Conservation (phyloP, 2,329 filamentous ascomycete species). For the Bisporella sp. region DNA sequence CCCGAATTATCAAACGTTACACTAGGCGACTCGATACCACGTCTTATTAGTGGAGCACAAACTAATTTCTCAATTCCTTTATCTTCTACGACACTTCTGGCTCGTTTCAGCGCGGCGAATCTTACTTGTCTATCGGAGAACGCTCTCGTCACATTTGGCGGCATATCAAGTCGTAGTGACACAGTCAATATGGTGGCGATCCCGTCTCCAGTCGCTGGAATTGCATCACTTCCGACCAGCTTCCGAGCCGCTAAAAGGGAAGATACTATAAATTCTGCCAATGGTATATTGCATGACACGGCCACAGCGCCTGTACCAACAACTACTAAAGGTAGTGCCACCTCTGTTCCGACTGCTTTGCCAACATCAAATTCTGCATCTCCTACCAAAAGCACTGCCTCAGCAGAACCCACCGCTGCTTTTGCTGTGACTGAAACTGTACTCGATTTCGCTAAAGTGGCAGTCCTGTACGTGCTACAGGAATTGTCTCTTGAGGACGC, state of each 20-base stretch:
- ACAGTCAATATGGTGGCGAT: constrained; percentile 6
- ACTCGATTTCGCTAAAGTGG: constrained; percentile 57
- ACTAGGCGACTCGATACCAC: constrained; percentile 70
- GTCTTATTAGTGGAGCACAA: constrained; percentile 58
- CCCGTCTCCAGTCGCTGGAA: neutral
- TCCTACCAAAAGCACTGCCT: constrained; percentile 6
- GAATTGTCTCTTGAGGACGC: constrained; percentile 43
- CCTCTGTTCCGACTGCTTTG: constrained; percentile 7
- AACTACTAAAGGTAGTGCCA: neutral
- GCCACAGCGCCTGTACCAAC: neutral
- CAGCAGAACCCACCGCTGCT: constrained; percentile 11
- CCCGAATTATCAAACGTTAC: constrained; percentile 57
- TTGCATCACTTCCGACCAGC: neutral
- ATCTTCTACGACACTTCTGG: constrained; percentile 41
- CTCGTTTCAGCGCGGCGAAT: constrained; percentile 34
- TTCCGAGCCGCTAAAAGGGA: neutral
- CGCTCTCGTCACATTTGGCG: constrained; percentile 77
- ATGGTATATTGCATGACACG: neutral
- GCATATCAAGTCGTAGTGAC: constrained; percentile 26
- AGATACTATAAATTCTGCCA: neutral
- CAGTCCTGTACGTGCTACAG: constrained; percentile 56
- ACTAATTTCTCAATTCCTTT: constrained; percentile 72
- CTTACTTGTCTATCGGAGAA: constrained; percentile 83
- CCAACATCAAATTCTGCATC: constrained; percentile 5
- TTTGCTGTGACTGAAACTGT: constrained; percentile 48